Evolutionary conservation across 2,329 filamentous ascomycete species (phyloP), one percentile per base, ranked within the genome.

Genomic region (Fusarium papillatum): DNA sequence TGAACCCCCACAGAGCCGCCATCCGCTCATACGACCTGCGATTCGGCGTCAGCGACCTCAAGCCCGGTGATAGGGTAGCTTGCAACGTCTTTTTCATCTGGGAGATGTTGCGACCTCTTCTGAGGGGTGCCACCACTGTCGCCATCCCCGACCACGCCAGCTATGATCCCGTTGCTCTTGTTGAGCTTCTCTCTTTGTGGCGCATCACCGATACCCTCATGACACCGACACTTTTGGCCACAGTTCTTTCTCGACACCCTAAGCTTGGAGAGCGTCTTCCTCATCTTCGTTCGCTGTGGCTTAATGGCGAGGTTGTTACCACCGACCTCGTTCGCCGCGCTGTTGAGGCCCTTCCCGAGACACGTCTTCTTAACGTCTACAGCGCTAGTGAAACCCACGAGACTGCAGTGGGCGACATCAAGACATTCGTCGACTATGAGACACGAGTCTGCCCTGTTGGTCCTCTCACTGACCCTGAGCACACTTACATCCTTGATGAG

Each of bases 11-110:
- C 82, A 88, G 90, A 78, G 94, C 94, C 19, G 88, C 94, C 1
- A 92, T 96, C 2, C 88, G 90, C 34, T 96, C 94, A 9, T 96
- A 96, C 81, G 87, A 95, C 77, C 83, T 95, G 74, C 87, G 94
- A 82, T 96, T 96, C 79, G 87, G 85, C 13, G 83, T 96, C 61
- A 93, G 91, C 75, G 92, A 96, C 81, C 86, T 95, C 4, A 84
- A 88, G 22, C 92, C 92, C 0, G 94, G 94, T 19, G 94, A 95
- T 77, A 90, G 94, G 9, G 94, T 96, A 14, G 94, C 94, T n/a
- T 96, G 94, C 85, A 96, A 96, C 86, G 94, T 96, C 70, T 96
- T 96, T 83, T 96, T 96, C 81, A 89, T 96, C 59, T 96, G 94
- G 94, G 94, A 96, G 82, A 95, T 96, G 68, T 83, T 96, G 66